Evolutionary conservation across 2,329 filamentous ascomycete genomes (phyloP), one percentile per base, ranked within the genome.

Genomic region (Cryphonectria nitschkei): DNA sequence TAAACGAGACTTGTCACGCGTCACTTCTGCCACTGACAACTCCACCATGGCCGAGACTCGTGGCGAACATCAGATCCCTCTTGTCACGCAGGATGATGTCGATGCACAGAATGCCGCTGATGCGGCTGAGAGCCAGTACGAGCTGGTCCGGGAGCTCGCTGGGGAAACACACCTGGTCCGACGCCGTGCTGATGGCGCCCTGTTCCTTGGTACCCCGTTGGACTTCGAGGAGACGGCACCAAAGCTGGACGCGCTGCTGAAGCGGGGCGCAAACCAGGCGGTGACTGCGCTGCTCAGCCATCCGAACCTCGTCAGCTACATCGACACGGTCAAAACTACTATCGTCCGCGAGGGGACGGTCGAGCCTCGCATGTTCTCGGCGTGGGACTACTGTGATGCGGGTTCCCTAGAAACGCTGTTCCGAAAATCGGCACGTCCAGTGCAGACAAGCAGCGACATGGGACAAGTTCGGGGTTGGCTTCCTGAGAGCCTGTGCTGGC

Each of bases 401-500:
- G 85, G 85, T 46, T 84, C 80, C 56, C 81, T 89, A 50, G 79
- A 80, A 34, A 80, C 80, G 41, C 74, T 88, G 14, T 62, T 78
- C 2, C 75, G 78, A 22, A 73, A 78, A 37, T 74, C 74, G 67
- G 73, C 77, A 37, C 74, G 73, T 58, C 69, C 71, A 37, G n/a
- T 72, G 41, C 16, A 74, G 50, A 71, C 68, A 2, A 56, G 68
- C 5, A 8, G 22, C 22, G n/a, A n/a, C 46, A 43, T 58, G 32
- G 54, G 64, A n/a, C n/a, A 64, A 29, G 43, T 41, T 29, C 62
- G 68, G 50, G 50, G 50, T 34, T 85, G 84, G 73, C 75, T 87
- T 16, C 86, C 86, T 0, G 87, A 89, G 74, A 80, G 81, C 2
- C 78, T 89, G 16, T 86, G 86, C 73, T 89, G 87, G 87, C 86